A percentile compares a stretch with the other conserved stretches of the same genome.
Evolutionary conservation across 2,329 filamentous ascomycete species (phyloP).

Genomic region (Septoria linicola): DNA sequence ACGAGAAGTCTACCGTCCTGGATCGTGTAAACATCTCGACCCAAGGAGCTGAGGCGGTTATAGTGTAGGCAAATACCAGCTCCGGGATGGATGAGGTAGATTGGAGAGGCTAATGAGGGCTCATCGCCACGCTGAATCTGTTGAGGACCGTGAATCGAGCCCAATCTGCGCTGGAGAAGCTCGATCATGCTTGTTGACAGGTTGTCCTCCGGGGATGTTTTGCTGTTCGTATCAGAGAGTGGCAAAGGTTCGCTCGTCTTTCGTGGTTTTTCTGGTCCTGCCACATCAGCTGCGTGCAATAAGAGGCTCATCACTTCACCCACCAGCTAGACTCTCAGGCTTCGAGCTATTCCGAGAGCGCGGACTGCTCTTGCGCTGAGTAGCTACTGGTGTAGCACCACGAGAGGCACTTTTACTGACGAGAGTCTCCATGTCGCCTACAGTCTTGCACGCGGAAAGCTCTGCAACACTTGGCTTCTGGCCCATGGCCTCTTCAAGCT

Average conservation of each 20-base stretch:
- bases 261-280: neutral
- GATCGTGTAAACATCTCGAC: constrained; percentile 10
- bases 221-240: neutral
- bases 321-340: neutral
- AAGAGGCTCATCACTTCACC: neutral
- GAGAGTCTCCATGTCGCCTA: constrained; percentile 19
- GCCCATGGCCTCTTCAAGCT: constrained; percentile 13
- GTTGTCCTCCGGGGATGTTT: neutral
- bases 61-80: constrained; percentile 14
- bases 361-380: no score
- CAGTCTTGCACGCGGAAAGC: constrained; percentile 17
- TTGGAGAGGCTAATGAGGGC: neutral
- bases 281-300: neutral
- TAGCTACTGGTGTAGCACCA: neutral
- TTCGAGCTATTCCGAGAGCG: neutral
- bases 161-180: constrained; percentile 5
- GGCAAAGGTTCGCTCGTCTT: neutral
- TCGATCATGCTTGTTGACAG: constrained; percentile 6
- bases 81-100: constrained; percentile 15
- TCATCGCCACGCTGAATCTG: constrained; percentile 6
- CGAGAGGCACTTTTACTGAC: constrained; percentile 6
- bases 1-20: constrained; percentile 7
- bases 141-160: constrained; percentile 1
- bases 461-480: constrained; percentile 13
- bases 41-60: neutral